Evolutionary conservation across 1,284 basidiomycete species (phyloP), one percentile per base, ranked within the genome.

Genomic region (Polyporus tsugae): DNA sequence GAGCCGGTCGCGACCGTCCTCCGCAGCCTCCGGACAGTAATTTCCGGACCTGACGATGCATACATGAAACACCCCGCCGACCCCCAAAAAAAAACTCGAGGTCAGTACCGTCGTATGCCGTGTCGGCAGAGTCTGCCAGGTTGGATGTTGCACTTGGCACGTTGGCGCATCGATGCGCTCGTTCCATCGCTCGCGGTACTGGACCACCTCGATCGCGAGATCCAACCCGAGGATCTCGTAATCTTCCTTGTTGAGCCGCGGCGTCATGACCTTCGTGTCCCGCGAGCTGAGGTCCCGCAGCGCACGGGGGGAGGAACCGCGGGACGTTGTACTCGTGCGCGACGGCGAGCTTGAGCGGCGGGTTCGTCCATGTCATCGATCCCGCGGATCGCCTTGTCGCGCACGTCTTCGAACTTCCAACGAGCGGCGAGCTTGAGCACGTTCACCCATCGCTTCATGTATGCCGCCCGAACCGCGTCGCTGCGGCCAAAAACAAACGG

Each of bases 151-250:
- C 49, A 10, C 22, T 11, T 25, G 22, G 22, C 25, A 19, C 25
- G 49, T 17, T 39, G n/a, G n/a, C n/a, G n/a, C n/a, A n/a, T n/a
- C n/a, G n/a, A n/a, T n/a, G n/a, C n/a, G n/a, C 17, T 4, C 10
- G 11, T 53, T 55, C 13, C 33, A 55, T 35, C 15, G 11, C 17
- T 55, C 52, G 17, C 52, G 52, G 17, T 15, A 55, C 29, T 55
- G 25, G 29, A 33, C 29, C 29, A 55, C 52, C 29, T 55, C 17
- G 29, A 55, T 17, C 29, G 52, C 52, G 17, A 55, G 52, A 6
- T 55, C 52, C 3, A 55, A 19, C 11, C 52, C 52, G 52, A 55
- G 52, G 29, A 55, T 55, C 52, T 55, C 52, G 52, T 55, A 55
- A 3, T 55, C 52, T 29, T 55, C 52, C 52, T 33, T 55, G 29